Evolutionary conservation across 768 basidiomycete species (phyloP), one percentile per base, ranked within the genome.

Genomic region (Phylloporus sp.): DNA sequence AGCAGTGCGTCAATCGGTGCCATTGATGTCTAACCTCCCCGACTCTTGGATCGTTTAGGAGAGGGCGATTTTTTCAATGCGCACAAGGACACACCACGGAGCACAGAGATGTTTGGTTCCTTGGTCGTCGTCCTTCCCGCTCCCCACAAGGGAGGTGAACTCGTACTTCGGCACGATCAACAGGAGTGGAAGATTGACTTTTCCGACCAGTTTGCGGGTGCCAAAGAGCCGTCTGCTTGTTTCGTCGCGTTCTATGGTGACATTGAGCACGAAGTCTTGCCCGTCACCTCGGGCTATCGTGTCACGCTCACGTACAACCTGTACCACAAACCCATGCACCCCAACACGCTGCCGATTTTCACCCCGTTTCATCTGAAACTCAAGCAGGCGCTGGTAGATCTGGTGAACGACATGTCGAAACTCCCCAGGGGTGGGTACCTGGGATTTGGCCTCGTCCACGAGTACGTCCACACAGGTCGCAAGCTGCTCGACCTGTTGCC

Each of bases 81-180:
- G 8, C 44, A 53, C 32, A 38, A 51, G 22, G 49, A 51, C 21
- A 76, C 76, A 0, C 75, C 74, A 61, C 6, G 61, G 9, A 14
- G 32, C 4, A 11, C 63, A 6, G 54, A 54, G n/a, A 77, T 78
- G 71, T 71, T 80, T 33, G 77, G 73, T 0, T 78, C 77, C 2
- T 68, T 81, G 5, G 71, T 79, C 4, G 52, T 79, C 26, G 66
- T 74, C 18, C 68, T 77, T 41, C 77, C 77, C n/a, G 72, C 71
- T 1, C 32, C 52, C 0, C 52, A 54, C 15, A 31, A 45, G 32
- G 44, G 49, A 3, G 49, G 53, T 2, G 45, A 54, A 29, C 29
- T 52, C 20, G 50, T 44, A 6, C 53, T 51, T 18, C 41, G 41
- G 10, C 21, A 51, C 0, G 37, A 24, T 11, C 9, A 21, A 9